A percentile compares a stretch with the other conserved stretches of the same genome.
These are phyloP conservation scores for Ganoderma multipileum DNA, from an alignment of 1,284 basidiomycete species.

Conservation along the genomic window DNA sequence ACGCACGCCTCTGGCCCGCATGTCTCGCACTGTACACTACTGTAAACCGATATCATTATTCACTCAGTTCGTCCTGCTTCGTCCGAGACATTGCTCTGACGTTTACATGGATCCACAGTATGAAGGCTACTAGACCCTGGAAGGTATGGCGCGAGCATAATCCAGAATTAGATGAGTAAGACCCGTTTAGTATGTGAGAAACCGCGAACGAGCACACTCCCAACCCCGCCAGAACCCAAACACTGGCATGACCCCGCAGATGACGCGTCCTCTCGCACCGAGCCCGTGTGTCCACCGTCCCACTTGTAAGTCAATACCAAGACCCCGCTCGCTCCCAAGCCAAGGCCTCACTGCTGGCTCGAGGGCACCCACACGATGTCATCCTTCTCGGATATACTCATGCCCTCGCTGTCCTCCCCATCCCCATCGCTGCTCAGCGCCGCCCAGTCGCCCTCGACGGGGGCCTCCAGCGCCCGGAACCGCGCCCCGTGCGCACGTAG, in stretches of 20 bases:
- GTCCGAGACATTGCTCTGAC: background rate
- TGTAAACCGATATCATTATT: conserved; percentile 25
- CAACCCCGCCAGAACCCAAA: background rate
- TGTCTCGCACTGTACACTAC: conserved; percentile 19
- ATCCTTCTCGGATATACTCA: conserved; percentile 36
- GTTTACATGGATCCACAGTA: background rate
- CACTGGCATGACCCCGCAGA: background rate
- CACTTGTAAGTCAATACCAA: background rate
- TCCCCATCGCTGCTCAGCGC: conserved; percentile 70
- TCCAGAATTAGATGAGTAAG: conserved; percentile 15
- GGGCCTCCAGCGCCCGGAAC: conserved; percentile 56
- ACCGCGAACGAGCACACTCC: background rate
- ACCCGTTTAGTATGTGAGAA: conserved; percentile 1
- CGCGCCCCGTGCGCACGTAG: conserved; percentile 69
- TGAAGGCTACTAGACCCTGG: background rate
- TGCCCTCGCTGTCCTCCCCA: conserved; percentile 44
- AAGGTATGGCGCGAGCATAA: conserved; percentile 1
- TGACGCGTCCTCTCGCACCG: too few species aligned
- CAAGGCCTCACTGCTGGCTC: conserved; percentile 20
- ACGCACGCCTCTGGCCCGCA: conserved; percentile 9
- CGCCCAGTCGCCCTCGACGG: conserved; percentile 67
- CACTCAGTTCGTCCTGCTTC: conserved; percentile 1
- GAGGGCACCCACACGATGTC: conserved; percentile 48
- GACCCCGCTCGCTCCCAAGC: background rate
- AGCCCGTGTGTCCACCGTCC: background rate